Percentiles rank a stretch among this genome's conserved stretches.
Conservation (phyloP, 2,329 filamentous ascomycete genomes). For the Tolypocladium capitatum region DNA sequence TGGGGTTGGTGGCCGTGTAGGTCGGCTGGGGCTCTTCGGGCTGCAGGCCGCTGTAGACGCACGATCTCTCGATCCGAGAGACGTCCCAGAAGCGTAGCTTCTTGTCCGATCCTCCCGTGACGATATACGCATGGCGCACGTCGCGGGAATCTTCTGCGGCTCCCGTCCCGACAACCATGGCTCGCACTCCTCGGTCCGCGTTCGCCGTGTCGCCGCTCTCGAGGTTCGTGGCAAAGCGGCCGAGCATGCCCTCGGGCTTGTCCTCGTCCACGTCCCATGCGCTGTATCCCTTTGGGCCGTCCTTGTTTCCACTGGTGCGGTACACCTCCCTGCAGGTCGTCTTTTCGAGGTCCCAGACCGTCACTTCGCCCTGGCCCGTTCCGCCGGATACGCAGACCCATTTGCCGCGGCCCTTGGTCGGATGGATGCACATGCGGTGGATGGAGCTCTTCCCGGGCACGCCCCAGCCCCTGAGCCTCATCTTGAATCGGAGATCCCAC, state of each 20-base stretch:
- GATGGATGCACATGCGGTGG: conserved; percentile 67
- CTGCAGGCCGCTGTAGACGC: conserved; percentile 66
- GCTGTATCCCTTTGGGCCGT: conserved; percentile 55
- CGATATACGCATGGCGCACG: conserved; percentile 65
- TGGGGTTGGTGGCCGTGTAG: conserved; percentile 53
- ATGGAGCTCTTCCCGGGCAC: conserved; percentile 70
- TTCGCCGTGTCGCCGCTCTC: conserved; percentile 44
- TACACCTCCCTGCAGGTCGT: conserved; percentile 81
- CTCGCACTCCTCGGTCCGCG: conserved; percentile 55
- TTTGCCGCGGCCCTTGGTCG: conserved; percentile 61
- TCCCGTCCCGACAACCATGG: conserved; percentile 61
- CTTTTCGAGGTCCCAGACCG: conserved; percentile 92
- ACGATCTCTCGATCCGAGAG: conserved; percentile 60
- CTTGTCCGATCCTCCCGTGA: conserved; percentile 81
- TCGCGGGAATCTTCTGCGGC: conserved; percentile 58
- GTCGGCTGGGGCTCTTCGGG: conserved; percentile 58
- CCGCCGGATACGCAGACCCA: conserved; percentile 86
- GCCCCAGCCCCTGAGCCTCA: conserved; percentile 79
- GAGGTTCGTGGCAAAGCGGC: conserved; percentile 65
- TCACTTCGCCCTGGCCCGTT: conserved; percentile 76
- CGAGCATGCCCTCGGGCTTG: conserved; percentile 72
- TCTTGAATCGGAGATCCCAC: conserved; percentile 92
- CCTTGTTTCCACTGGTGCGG: conserved; percentile 50
- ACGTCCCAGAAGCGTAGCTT: conserved; percentile 93
- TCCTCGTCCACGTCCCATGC: conserved; percentile 87